Percentiles rank a stretch among this genome's conserved stretches.
These are phyloP conservation scores for Chaetomium olivaceum DNA, from an alignment of 2,329 filamentous ascomycete species.

Conservation along the genomic window DNA sequence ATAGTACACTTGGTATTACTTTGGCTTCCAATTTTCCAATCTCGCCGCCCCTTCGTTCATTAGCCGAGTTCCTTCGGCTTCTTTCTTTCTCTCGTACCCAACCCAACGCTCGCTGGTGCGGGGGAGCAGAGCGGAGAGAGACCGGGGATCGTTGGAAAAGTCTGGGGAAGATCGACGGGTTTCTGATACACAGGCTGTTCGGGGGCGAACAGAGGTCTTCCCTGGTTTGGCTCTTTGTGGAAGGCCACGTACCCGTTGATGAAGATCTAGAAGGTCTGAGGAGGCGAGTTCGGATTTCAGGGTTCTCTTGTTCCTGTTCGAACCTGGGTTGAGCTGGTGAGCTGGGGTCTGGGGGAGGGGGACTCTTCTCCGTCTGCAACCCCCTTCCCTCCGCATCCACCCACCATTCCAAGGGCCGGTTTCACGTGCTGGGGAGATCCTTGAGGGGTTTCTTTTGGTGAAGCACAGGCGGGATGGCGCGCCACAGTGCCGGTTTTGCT, in stretches of 20 bases:
- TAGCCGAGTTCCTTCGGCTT: not conserved
- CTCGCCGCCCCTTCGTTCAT: not conserved
- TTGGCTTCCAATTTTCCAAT: not conserved
- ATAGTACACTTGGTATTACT: not conserved
- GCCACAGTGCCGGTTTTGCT: not conserved
- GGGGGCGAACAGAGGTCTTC: not conserved
- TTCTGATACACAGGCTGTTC: not conserved
- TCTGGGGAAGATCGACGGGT: not conserved
- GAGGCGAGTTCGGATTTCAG: not conserved
- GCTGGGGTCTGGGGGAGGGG: not conserved
- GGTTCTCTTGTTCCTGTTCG: not conserved
- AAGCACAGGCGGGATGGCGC: not conserved
- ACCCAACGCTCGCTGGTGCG: not conserved
- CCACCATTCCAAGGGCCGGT: not conserved
- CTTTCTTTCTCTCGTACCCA: not conserved
- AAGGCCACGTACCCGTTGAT: not conserved
- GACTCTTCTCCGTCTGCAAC: not conserved
- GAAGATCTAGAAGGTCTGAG: not conserved
- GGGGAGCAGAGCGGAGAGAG: not conserved
- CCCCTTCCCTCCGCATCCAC: not conserved
- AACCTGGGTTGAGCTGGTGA: too few relatives aligned
- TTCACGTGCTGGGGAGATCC: constrained; percentile 8
- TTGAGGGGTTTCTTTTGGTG: not conserved
- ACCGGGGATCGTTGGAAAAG: not conserved
- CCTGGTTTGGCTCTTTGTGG: not conserved